Conservation (phyloP, 2,329 filamentous ascomycete genomes). For the Aspergillus puulaauensis region DNA sequence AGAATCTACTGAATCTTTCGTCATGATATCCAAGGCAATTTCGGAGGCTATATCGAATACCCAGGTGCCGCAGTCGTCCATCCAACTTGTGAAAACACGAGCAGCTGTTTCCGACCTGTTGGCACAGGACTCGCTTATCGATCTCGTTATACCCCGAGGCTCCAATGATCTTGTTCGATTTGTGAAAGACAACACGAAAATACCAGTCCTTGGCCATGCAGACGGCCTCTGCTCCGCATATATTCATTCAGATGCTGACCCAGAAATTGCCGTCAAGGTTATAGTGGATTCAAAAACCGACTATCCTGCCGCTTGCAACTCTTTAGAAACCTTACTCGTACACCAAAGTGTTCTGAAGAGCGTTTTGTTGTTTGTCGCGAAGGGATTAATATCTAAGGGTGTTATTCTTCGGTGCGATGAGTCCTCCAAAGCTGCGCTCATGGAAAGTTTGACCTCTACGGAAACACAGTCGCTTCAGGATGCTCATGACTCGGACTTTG, state of each 20-base stretch:
- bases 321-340: constrained; percentile 86
- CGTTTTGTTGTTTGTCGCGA: constrained; percentile 69
- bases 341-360: constrained; percentile 68
- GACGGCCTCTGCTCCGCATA: constrained; percentile 90
- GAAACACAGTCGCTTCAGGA: constrained; percentile 58
- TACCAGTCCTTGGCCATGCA: constrained; percentile 93
- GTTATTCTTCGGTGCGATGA: constrained; percentile 81
- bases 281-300: constrained; percentile 89
- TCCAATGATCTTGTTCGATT: constrained; percentile 87
- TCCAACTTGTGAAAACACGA: constrained; percentile 91
- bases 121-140: constrained; percentile 80
- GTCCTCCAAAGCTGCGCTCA: constrained; percentile 64
- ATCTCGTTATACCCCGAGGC: constrained; percentile 90
- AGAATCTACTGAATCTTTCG: constrained; percentile 93
- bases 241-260: constrained; percentile 75
- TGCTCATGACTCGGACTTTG: constrained; percentile 69
- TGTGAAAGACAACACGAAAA: constrained; percentile 87
- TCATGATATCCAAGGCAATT: constrained; percentile 83
- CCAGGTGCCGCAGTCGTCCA: constrained; percentile 76
- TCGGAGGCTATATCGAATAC: constrained; percentile 72
- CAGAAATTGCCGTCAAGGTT: constrained; percentile 69
- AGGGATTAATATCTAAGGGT: constrained; percentile 70
- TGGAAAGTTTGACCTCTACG: constrained; percentile 44
- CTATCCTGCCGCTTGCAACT: constrained; percentile 95
- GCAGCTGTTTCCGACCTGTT: constrained; percentile 89